These are phyloP conservation scores for Nymphaea thermarum DNA, from an alignment of 164 flowering plant genomes.

Conservation along the genomic window DNA sequence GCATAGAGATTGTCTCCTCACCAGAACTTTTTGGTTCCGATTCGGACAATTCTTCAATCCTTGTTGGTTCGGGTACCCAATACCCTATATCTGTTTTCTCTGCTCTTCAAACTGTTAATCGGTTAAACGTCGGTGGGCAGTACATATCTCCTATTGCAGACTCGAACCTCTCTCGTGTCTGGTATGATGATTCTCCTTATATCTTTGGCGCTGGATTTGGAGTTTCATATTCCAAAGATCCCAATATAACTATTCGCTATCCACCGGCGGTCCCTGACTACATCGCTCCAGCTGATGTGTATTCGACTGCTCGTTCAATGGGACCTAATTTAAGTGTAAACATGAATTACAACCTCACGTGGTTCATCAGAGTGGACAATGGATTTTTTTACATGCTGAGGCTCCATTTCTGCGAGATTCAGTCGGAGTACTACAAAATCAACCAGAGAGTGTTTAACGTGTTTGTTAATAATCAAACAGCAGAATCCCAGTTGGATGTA, in stretches of 20 bases:
- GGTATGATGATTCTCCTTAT: slow-evolving; percentile 42
- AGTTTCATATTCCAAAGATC: slow-evolving; percentile 24
- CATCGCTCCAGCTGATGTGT: slow-evolving; percentile 54
- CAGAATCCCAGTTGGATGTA: slow-evolving; percentile 46
- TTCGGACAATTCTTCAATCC: neutral
- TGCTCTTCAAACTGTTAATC: slow-evolving; percentile 1
- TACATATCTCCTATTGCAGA: slow-evolving; percentile 10
- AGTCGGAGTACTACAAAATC: slow-evolving; percentile 12
- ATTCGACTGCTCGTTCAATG: slow-evolving; percentile 64
- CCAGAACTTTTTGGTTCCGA: slow-evolving; percentile 31
- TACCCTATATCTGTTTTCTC: neutral
- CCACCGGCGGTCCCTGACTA: slow-evolving; percentile 31
- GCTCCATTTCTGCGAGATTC: slow-evolving; percentile 86
- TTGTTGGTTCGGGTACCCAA: neutral
- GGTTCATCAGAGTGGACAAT: slow-evolving; percentile 57
- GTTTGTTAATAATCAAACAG: slow-evolving; percentile 62
- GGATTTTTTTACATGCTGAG: slow-evolving; percentile 66
- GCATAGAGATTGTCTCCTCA: slow-evolving; percentile 51
- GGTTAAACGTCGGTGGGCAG: slow-evolving; percentile 7
- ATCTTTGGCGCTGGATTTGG: slow-evolving; percentile 50
- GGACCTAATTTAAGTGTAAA: slow-evolving; percentile 37
- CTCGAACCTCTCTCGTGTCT: slow-evolving; percentile 15
- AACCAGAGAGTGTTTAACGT: slow-evolving; percentile 67
- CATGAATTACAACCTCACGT: slow-evolving; percentile 52
- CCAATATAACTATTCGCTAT: slow-evolving; percentile 25